phyloP scores from a whole-genome alignment of 306 rosid species.

The Cicer chorassanicum region DNA sequence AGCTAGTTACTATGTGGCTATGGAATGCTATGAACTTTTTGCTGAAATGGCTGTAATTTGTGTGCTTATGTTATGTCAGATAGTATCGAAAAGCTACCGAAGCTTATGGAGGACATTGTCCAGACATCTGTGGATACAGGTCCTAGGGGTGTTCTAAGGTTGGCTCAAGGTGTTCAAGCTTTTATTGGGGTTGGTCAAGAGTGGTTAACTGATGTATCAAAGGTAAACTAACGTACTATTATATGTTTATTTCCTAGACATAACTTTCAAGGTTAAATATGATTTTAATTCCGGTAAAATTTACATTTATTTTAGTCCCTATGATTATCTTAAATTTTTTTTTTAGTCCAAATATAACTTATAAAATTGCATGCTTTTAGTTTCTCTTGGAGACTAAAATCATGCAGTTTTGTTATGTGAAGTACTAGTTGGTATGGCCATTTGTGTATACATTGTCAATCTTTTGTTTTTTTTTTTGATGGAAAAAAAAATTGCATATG shows the following conservation, averaged over 20 bases:
- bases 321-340: too few relatives aligned
- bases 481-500: slow-evolving; percentile 1
- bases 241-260: neutral
- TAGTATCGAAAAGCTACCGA: slow-evolving; percentile 72
- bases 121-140: slow-evolving; percentile 85
- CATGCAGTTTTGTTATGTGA: neutral
- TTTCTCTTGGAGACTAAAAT: too few relatives aligned
- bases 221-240: slow-evolving; percentile 48
- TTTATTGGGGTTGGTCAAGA: slow-evolving; percentile 89
- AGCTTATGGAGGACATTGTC: slow-evolving; percentile 88
- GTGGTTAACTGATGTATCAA: slow-evolving; percentile 81
- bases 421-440: neutral
- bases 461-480: neutral
- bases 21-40: neutral
- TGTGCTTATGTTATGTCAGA: slow-evolving; percentile 53
- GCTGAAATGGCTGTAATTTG: slow-evolving; percentile 28
- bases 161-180: slow-evolving; percentile 92
- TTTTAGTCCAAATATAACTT: too few relatives aligned
- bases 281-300: too few relatives aligned
- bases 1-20: neutral
- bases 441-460: neutral
- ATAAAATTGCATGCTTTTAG: too few relatives aligned
- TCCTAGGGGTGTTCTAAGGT: slow-evolving; percentile 82
- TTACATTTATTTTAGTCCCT: too few relatives aligned
- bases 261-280: neutral